Base-by-base conservation (phyloP, 2,329 filamentous ascomycete genomes). In the Sordariomycetes sp. region DNA sequence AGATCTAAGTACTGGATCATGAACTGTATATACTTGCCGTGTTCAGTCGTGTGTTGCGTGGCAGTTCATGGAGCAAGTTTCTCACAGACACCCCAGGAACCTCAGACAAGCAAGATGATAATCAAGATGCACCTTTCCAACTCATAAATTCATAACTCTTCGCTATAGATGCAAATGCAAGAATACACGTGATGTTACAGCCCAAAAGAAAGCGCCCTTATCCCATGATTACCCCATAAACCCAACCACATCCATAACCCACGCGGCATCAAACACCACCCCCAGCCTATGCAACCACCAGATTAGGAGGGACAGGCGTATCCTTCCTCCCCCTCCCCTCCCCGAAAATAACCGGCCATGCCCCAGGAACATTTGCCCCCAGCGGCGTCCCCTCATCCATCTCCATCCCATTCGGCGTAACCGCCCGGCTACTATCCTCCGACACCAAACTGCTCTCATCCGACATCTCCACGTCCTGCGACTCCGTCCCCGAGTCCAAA, bases 391-490 rank as follows among this genome's bases (percentile, higher is more conserved):
- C n/a, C 7, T 55, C 56, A n/a, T 58, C 56, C 10, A 58, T 5
- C 10, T 58, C 56, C 56, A 58, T 58, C 28, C 50, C 56, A 20
- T 28, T 48, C n/a, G 52, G 56, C 39, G 56, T 58, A 25, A 17
- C 63, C 67, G 52, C 64, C 22, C 51, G 34, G 51, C 55, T 57
- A 61, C 28, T 67, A 66, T 71, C 71, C 4, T 67, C 67, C 6
- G 72, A 71, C 22, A 65, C 57, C 57, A 69, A 65, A 60, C 72
- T 76, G 58, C 68, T 70, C 6, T 66, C 64, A 59, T 78, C 77
- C n/a, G 75, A 78, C 73, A 77, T 77, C 52, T 78, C 75, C 6
- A 77, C 66, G 35, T 80, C 77, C 35, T 66, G 62, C 48, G 56
- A 60, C 35, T 66, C 61, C 62, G 65, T 54, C 60, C 66, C 58